Conservation (phyloP, 2,329 filamentous ascomycete species). For the Huntiella decipiens region DNA sequence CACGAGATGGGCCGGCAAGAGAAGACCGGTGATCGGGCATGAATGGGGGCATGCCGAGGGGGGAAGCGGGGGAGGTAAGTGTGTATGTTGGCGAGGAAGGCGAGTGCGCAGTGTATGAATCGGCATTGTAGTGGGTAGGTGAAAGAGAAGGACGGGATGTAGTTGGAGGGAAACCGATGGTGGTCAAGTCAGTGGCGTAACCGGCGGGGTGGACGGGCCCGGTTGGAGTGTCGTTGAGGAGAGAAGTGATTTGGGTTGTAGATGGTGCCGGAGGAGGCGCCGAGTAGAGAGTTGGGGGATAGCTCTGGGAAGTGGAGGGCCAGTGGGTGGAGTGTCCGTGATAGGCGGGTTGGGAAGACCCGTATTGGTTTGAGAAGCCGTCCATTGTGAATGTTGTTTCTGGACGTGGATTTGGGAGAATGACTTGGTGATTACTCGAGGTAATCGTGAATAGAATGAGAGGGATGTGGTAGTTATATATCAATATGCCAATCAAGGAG, state of each 20-base stretch:
- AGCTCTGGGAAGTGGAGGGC: not conserved
- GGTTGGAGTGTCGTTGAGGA: conserved; percentile 7
- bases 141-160: conserved; percentile 9
- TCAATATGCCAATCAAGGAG: no score
- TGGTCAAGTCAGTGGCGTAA: not conserved
- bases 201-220: not conserved
- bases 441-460: no score
- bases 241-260: conserved; percentile 5
- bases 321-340: conserved; percentile 3
- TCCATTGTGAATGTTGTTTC: conserved; percentile 1
- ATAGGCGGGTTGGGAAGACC: conserved; percentile 1
- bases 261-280: conserved; percentile 4
- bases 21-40: not conserved
- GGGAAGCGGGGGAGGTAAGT: conserved; percentile 5
- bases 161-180: not conserved
- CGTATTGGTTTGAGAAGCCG: not conserved
- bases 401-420: not conserved
- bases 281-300: conserved; percentile 4
- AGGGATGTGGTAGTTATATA: no score
- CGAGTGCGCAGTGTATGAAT: conserved; percentile 5
- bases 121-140: conserved; percentile 7
- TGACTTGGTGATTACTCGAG: no score
- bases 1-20: not conserved
- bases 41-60: conserved; percentile 3
- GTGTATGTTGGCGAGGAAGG: conserved; percentile 9